Base-by-base conservation (phyloP, 208 protist genomes). In the Wallacemonas collosoma region DNA sequence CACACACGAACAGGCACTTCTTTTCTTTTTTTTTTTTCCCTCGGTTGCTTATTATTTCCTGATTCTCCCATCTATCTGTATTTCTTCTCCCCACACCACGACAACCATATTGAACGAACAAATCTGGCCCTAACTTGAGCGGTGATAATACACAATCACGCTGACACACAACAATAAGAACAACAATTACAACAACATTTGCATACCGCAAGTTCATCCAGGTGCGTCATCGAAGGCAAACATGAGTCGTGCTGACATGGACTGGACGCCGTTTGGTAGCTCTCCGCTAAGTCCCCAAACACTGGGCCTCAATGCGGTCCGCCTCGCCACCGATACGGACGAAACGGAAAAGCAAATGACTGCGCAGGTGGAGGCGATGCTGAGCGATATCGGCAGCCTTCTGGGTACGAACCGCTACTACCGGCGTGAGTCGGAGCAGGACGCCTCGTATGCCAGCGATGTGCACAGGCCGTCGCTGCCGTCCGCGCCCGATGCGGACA, bases 401-500 rank as follows among this genome's bases (percentile, higher is more conserved):
- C 60, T 65, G 2, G 60, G 60, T 6, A 51, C 60, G 41, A 65
- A 65, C 60, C 38, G 60, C 38, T 65, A 65, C 60, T 65, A 65
- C 43, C 60, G 60, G 5, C 60, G 60, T 17, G 60, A 65, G 41
- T 65, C 60, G 6, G 14, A 48, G 11, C 5, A 14, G 4, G 60
- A 17, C 3, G 15, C 7, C 60, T 12, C 60, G 17, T 35, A 51
- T 12, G 12, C 45, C 53, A 17, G 53, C 11, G 26, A 6, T 4
- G 38, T 9, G 40, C 60, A 38, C 6, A 38, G 60, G 12, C 8
- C 38, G 11, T 65, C 60, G 60, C 60, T 65, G 11, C 60, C 38
- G 4, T 65, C 50, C 60, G 38, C 60, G 6, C 40, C 60, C 4
- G 60, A 65, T 50, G 43, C 60, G 11, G 60, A 65, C 11, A 12